A percentile compares a stretch with the other conserved stretches of the same genome.
These are phyloP conservation scores for Miamiensis avidus DNA, from an alignment of 169 alveolate species.

Conservation along the genomic window DNA sequence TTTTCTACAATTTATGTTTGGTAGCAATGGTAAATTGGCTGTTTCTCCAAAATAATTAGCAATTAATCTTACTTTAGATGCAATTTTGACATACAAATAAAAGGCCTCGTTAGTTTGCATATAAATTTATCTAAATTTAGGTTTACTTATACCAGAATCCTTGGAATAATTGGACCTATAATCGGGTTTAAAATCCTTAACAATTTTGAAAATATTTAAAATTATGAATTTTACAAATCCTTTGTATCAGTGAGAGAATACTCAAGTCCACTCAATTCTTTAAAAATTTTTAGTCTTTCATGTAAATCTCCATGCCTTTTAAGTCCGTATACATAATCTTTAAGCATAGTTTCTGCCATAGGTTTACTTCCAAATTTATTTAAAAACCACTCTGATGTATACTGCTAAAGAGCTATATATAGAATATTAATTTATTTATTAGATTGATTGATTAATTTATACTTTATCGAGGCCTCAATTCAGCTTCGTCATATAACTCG, in stretches of 20 bases:
- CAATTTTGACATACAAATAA: not conserved
- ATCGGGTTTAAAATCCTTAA: not conserved
- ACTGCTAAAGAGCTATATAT: not conserved
- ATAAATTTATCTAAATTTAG: slow-evolving; percentile 12
- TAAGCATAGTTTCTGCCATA: slow-evolving; percentile 9
- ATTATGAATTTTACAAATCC: not conserved
- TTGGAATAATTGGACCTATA: too few species aligned
- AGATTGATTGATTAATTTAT: not conserved
- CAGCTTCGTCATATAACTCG: slow-evolving; percentile 17
- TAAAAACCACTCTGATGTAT: slow-evolving; percentile 20
- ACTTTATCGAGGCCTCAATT: slow-evolving; percentile 4
- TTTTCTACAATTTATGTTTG: not conserved
- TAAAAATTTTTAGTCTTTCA: slow-evolving; percentile 19
- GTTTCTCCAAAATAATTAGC: not conserved
- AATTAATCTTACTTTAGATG: not conserved
- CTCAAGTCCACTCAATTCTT: not conserved
- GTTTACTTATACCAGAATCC: not conserved
- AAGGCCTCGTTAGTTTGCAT: slow-evolving; percentile 10
- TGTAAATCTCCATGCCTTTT: not conserved
- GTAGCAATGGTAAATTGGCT: not conserved
- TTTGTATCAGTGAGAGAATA: not conserved
- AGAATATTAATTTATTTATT: not conserved
- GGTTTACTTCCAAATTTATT: slow-evolving; percentile 22
- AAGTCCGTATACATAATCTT: slow-evolving; percentile 10
- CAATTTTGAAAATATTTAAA: not conserved